A percentile compares a stretch with the other conserved stretches of the same genome.
phyloP scores from a whole-genome alignment of 352 stramenopile species.

The Pythium grandisporangium region DNA sequence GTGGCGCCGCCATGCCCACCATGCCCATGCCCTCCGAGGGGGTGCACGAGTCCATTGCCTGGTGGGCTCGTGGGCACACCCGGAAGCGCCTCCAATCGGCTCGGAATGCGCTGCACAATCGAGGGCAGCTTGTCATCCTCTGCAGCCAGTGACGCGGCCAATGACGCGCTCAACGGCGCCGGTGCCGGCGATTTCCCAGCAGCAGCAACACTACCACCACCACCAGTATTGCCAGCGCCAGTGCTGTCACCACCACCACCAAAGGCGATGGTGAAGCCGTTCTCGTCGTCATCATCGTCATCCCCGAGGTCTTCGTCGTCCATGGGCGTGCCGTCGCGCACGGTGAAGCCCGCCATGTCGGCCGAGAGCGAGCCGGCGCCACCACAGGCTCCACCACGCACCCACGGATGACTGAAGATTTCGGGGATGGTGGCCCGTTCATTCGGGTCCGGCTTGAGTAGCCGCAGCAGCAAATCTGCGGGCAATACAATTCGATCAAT shows the following conservation, averaged over 20 bases:
- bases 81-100: conserved; percentile 18
- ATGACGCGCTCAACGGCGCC: too few species aligned
- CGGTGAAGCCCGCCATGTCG: conserved; percentile 12
- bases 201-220: too few species aligned
- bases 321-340: too few species aligned
- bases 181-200: conserved; percentile 26
- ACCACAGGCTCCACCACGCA: conserved; percentile 38
- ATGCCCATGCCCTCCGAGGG: too few species aligned
- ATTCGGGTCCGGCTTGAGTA: conserved; percentile 76
- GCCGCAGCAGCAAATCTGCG: conserved; percentile 60
- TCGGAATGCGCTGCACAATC: conserved; percentile 36
- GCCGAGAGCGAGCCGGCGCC: conserved; percentile 19
- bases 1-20: too few species aligned
- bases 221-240: too few species aligned
- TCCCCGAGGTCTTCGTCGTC: conserved; percentile 13
- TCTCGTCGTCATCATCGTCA: conserved; percentile 29
- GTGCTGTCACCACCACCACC: too few species aligned
- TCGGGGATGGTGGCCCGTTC: conserved; percentile 76
- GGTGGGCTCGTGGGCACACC: too few species aligned
- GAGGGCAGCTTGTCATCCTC: conserved; percentile 51
- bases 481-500: neutral
- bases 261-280: conserved; percentile 42
- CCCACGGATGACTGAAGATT: conserved; percentile 81
- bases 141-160: conserved; percentile 5
- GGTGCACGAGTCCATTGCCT: too few species aligned